Base-by-base conservation (phyloP, 768 basidiomycete genomes). In the Lentinula guzmanii region DNA sequence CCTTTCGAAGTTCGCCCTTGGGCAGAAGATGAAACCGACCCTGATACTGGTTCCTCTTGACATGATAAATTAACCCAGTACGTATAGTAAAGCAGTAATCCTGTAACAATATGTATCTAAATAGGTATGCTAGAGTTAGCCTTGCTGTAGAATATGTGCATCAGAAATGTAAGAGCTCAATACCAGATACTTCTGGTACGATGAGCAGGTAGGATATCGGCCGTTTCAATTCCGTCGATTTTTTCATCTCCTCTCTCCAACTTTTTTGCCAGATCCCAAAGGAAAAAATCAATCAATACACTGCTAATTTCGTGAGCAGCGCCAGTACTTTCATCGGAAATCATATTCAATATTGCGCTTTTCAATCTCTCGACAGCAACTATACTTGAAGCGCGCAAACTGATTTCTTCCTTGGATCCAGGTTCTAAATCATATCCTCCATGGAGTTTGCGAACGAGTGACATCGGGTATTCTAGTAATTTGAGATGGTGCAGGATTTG, bases 181-280 rank as follows among this genome's bases (percentile, higher is more conserved):
- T 94, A 94, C 92, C 92, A 94, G 33, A 90, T 89, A 65, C 90
- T 89, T 71, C 92, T 80, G 24, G 89, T 93, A 56, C 87, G 82
- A 69, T 94, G 92, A 34, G 84, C 82, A 16, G 92, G 91, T 6
- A 86, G 75, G 63, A 90, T 76, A 60, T 80, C 76, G 15, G 72
- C 75, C 9, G 80, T 83, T 61, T 82, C 72, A 11, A 90, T 77
- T 0, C 83, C 88, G 35, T 86, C 81, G 4, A 91, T 76, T 64
- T 68, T 75, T 52, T 86, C 86, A 46, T 82, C 73, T 2, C 86
- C 87, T 16, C 62, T 72, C 71, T 93, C 91, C 4, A 93, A 74
- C 64, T 79, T 80, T 72, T 93, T 92, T 34, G 89, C 90, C 62
- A 93, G 70, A 70, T 95, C 93, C 92, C 93, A 96, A 10, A 95